These are phyloP conservation scores for Escovopsis sp. DNA, from an alignment of 2,329 filamentous ascomycete species.

Conservation along the genomic window DNA sequence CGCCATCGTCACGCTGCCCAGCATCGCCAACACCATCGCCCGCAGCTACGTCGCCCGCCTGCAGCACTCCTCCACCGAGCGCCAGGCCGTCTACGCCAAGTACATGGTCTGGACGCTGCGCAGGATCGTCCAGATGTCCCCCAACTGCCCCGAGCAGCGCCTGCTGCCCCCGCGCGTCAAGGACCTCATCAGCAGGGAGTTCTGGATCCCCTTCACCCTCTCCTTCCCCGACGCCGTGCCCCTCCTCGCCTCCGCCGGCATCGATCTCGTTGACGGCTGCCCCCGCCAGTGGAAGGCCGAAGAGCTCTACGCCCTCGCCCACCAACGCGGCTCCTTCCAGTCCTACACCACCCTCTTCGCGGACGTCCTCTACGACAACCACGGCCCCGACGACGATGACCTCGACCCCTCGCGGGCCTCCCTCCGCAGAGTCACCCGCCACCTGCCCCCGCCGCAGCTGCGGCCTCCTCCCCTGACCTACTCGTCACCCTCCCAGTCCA, in stretches of 20 bases:
- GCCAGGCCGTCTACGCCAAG: slow-evolving; percentile 10
- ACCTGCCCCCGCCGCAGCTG: background rate
- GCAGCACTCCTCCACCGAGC: slow-evolving; percentile 4
- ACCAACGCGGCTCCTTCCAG: background rate
- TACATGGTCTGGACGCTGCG: slow-evolving; percentile 22
- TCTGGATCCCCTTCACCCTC: slow-evolving; percentile 18
- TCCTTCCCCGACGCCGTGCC: slow-evolving; percentile 13
- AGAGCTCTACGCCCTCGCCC: background rate
- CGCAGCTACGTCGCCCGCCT: slow-evolving; percentile 16
- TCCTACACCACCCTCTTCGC: background rate
- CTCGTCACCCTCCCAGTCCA: slow-evolving; percentile 3
- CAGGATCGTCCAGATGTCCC: slow-evolving; percentile 12
- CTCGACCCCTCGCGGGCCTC: slow-evolving; percentile 2
- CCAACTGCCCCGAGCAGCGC: slow-evolving; percentile 7
- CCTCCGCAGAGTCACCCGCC: slow-evolving; percentile 5
- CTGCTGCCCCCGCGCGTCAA: slow-evolving; percentile 7
- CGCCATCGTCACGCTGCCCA: slow-evolving; percentile 18
- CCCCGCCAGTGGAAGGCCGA: slow-evolving; percentile 3
- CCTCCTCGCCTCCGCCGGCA: slow-evolving; percentile 16
- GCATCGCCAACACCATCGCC: slow-evolving; percentile 20
- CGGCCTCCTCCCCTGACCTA: background rate
- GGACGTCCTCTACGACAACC: background rate
- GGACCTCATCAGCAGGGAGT: slow-evolving; percentile 11
- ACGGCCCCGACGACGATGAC: background rate
- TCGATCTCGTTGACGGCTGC: slow-evolving; percentile 9